phyloP scores from a whole-genome alignment of 257 asterid genomes.

The Solanum neorickii region DNA sequence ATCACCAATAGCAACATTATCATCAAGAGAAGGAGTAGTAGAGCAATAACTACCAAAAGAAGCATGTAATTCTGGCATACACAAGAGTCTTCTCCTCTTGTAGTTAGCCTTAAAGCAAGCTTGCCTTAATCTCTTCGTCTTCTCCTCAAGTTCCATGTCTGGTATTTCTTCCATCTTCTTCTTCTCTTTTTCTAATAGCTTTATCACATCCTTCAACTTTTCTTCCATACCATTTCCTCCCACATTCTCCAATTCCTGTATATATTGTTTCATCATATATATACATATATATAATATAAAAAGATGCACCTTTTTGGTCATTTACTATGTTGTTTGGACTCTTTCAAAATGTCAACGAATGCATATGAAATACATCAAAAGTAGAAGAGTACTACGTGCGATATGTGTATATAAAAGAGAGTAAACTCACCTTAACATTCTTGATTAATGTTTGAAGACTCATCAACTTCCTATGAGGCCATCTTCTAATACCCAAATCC shows the following conservation, averaged over 20 bases:
- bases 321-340: too few relatives aligned
- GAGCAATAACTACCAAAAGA: neutral
- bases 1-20: neutral
- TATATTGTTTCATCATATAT: neutral
- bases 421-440: constrained; percentile 49
- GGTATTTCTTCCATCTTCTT: constrained; percentile 38
- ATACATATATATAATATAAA: too few relatives aligned
- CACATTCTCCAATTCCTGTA: constrained; percentile 39
- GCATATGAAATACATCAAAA: too few relatives aligned
- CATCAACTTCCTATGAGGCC: constrained; percentile 89
- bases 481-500: constrained; percentile 66
- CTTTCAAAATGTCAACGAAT: too few relatives aligned
- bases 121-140: constrained; percentile 48
- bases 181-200: constrained; percentile 32
- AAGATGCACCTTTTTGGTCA: too few relatives aligned
- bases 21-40: neutral
- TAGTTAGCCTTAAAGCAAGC: constrained; percentile 54
- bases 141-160: constrained; percentile 40
- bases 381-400: neutral
- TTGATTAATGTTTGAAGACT: constrained; percentile 82
- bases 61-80: neutral
- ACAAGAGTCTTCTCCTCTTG: constrained; percentile 46
- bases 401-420: neutral
- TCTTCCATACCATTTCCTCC: constrained; percentile 14
- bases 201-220: constrained; percentile 30